Evolutionary conservation across 1,284 basidiomycete genomes (phyloP).

Genomic region (Meripilus lineatus): DNA sequence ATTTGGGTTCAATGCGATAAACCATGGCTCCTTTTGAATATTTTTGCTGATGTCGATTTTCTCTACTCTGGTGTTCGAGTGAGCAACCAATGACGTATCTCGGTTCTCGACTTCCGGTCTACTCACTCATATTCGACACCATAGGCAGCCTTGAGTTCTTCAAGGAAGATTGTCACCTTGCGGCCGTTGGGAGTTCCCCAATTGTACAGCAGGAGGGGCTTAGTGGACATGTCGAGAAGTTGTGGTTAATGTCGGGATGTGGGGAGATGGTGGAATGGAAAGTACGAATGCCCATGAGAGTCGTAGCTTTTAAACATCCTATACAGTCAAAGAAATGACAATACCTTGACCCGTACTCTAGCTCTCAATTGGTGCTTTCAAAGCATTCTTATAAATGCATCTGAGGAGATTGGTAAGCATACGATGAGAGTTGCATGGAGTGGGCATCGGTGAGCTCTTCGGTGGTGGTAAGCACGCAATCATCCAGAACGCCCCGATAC

Average conservation of each 20-base stretch:
- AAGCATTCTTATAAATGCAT: too few species aligned
- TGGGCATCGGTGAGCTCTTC: too few species aligned
- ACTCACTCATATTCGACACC: conserved; percentile 26
- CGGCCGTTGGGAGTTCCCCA: conserved; percentile 64
- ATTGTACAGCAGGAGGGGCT: conserved; percentile 62
- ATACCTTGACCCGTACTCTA: too few species aligned
- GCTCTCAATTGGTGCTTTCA: too few species aligned
- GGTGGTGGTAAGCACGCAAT: too few species aligned
- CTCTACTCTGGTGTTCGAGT: conserved; percentile 26
- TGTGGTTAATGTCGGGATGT: too few species aligned
- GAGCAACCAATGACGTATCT: neutral
- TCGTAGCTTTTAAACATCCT: neutral
- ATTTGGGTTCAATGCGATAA: conserved; percentile 57
- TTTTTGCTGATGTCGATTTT: conserved; percentile 36
- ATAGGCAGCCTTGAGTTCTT: conserved; percentile 28
- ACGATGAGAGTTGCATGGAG: too few species aligned
- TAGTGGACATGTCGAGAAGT: conserved; percentile 20
- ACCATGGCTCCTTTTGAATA: conserved; percentile 51
- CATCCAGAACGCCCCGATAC: too few species aligned
- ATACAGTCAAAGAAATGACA: too few species aligned
- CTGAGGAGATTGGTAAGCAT: too few species aligned
- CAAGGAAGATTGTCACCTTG: conserved; percentile 36
- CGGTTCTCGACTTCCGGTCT: neutral
- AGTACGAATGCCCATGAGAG: neutral
- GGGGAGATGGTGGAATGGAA: conserved; percentile 2